Conservation (phyloP, 441 rosid species). For the Theobroma grandiflorum region DNA sequence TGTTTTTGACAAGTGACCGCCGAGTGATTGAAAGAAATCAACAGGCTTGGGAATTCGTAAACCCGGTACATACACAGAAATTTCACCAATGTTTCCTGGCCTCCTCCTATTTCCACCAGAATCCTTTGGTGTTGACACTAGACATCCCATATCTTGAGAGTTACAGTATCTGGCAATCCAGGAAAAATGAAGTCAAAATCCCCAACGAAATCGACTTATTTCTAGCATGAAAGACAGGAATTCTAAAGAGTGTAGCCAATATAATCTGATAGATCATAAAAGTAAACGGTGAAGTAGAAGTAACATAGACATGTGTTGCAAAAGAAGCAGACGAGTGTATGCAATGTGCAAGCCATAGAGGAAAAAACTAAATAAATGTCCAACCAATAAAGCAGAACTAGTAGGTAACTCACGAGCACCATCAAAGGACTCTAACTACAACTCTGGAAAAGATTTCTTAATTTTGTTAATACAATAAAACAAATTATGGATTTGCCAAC, state of each 20-base stretch:
- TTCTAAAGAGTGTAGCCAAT: slow-evolving; percentile 16
- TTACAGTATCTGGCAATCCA: slow-evolving; percentile 47
- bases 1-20: slow-evolving; percentile 74
- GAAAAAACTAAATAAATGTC: slow-evolving; percentile 47
- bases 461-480: not conserved
- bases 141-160: slow-evolving; percentile 81
- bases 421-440: slow-evolving; percentile 46
- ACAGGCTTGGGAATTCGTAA: slow-evolving; percentile 90
- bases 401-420: slow-evolving; percentile 69
- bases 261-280: slow-evolving; percentile 20
- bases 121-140: slow-evolving; percentile 79
- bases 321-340: slow-evolving; percentile 32
- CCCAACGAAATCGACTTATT: slow-evolving; percentile 19
- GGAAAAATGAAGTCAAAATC: slow-evolving; percentile 30
- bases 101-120: slow-evolving; percentile 77
- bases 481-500: slow-evolving; percentile 40
- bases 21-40: slow-evolving; percentile 79
- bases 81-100: slow-evolving; percentile 88
- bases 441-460: slow-evolving; percentile 39
- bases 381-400: slow-evolving; percentile 61
- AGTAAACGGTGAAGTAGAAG: slow-evolving; percentile 26
- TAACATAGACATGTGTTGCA: slow-evolving; percentile 37
- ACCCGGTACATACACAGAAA: slow-evolving; percentile 90
- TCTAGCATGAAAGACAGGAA: slow-evolving; percentile 15
- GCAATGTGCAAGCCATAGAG: slow-evolving; percentile 30